Conservation (phyloP, 352 stramenopile species). For the Phytopythium aichiense region DNA sequence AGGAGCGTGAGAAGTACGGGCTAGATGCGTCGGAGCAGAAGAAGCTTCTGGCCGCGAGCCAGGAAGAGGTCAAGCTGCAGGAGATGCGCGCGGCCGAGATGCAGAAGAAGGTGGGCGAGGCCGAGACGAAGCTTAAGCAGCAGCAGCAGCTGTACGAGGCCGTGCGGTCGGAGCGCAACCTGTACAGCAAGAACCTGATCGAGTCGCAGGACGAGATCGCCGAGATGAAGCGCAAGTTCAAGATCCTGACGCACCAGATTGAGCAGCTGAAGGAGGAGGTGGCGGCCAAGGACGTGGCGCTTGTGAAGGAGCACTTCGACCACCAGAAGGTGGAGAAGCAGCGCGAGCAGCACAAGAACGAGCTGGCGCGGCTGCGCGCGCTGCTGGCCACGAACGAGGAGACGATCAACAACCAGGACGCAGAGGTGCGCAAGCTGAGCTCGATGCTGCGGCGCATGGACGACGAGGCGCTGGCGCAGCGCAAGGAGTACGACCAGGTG, state of each 20-base stretch:
- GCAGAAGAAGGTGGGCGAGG: constrained; percentile 87
- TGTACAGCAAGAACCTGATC: constrained; percentile 96
- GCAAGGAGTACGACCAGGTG: constrained; percentile 96
- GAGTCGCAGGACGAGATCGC: constrained; percentile 95
- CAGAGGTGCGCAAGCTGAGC: constrained; percentile 91
- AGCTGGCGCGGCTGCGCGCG: constrained; percentile 88
- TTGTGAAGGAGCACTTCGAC: constrained; percentile 96
- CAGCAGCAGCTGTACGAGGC: constrained; percentile 96
- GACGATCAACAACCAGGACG: constrained; percentile 93
- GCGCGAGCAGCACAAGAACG: constrained; percentile 92
- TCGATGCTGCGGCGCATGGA: constrained; percentile 93
- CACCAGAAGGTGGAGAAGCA: constrained; percentile 95
- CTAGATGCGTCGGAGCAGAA: constrained; percentile 84
- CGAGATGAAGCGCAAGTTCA: constrained; percentile 97
- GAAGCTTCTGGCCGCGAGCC: constrained; percentile 76
- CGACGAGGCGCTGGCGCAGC: constrained; percentile 90
- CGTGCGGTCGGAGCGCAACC: constrained; percentile 92
- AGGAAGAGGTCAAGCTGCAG: constrained; percentile 80
- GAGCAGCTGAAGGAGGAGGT: constrained; percentile 97
- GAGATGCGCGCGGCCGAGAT: constrained; percentile 81
- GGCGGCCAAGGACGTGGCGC: constrained; percentile 90
- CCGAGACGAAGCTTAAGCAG: constrained; percentile 94
- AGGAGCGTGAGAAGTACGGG: constrained; percentile 91
- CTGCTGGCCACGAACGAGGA: constrained; percentile 88
- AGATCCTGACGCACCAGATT: constrained; percentile 95